Evolutionary conservation across 805 yeast genomes (phyloP), one percentile per base, ranked within the genome.

Genomic region (Debaryomyces maramus): DNA sequence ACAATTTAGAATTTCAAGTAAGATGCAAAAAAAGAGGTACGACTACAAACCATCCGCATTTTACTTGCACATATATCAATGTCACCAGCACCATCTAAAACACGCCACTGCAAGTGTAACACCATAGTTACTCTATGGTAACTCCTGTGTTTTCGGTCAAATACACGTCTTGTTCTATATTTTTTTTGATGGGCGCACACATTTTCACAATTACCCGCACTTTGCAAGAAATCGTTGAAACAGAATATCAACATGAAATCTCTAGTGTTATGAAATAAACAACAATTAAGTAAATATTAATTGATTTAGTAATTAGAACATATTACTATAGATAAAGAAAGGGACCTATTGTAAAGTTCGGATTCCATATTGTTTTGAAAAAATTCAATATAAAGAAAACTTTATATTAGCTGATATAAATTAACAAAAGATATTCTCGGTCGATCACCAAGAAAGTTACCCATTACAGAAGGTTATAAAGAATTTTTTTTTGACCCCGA

Each of bases 191-290:
- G n/a, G n/a, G n/a, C n/a, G n/a, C n/a, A n/a, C n/a, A n/a, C n/a
- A n/a, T n/a, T n/a, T n/a, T n/a, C n/a, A n/a, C n/a, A n/a, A 31
- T 39, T 39, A 39, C 42, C 42, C 42, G 42, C 26, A 20, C 16
- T 13, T n/a, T 8, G 29, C 17, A 39, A 34, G 20, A 39, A 23
- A 23, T 38, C 34, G 42, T 34, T 39, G 42, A 39, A 39, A 39
- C 42, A 34, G 24, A 36, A 36, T 24, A 24, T 36, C 33, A 36
- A 36, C 38, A 36, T 24, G 28, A 24, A 24, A 24, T 24, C 28
- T n/a, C 15, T 24, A n/a, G n/a, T 24, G 28, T n/a, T 15, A n/a
- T 24, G 28, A 24, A 24, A 24, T 24, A 24, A 24, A 24, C 28
- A 24, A 24, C 28, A 15, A n/a, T 24, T 24, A 10, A 5, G 28